phyloP scores from a whole-genome alignment of 345 rosid species.

The Euphorbia lathyris region DNA sequence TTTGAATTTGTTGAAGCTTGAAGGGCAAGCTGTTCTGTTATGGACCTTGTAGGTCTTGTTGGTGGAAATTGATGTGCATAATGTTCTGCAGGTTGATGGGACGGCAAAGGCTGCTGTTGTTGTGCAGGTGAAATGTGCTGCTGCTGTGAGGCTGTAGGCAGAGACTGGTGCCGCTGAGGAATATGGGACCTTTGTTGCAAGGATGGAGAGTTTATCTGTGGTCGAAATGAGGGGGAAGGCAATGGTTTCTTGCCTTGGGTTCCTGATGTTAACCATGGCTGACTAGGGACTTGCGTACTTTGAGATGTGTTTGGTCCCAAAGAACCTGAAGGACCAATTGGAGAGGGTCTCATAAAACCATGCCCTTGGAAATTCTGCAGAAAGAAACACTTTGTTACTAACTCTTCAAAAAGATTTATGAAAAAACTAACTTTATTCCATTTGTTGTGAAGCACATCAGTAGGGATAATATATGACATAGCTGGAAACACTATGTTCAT shows the following conservation, averaged over 20 bases:
- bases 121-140: slow-evolving; percentile 52
- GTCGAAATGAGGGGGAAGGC: slow-evolving; percentile 70
- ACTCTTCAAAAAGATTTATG: neutral
- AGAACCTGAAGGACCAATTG: slow-evolving; percentile 47
- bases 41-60: slow-evolving; percentile 49
- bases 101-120: slow-evolving; percentile 44
- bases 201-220: slow-evolving; percentile 55
- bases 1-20: slow-evolving; percentile 46
- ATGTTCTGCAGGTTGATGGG: slow-evolving; percentile 57
- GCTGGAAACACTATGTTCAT: neutral
- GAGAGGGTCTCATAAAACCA: slow-evolving; percentile 53
- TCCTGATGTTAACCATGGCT: slow-evolving; percentile 82
- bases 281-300: slow-evolving; percentile 49
- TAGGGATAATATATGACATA: neutral
- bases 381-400: neutral
- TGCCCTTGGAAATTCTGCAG: slow-evolving; percentile 75
- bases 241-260: slow-evolving; percentile 82
- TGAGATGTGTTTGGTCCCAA: slow-evolving; percentile 59
- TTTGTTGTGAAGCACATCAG: neutral
- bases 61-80: slow-evolving; percentile 52
- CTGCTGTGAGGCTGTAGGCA: slow-evolving; percentile 41
- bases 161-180: slow-evolving; percentile 57
- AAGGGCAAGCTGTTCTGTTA: slow-evolving; percentile 50
- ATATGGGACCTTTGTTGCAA: slow-evolving; percentile 73
- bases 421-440: neutral